These are phyloP conservation scores for Bipolaris cookei DNA, from an alignment of 2,329 filamentous ascomycete genomes.

Conservation along the genomic window DNA sequence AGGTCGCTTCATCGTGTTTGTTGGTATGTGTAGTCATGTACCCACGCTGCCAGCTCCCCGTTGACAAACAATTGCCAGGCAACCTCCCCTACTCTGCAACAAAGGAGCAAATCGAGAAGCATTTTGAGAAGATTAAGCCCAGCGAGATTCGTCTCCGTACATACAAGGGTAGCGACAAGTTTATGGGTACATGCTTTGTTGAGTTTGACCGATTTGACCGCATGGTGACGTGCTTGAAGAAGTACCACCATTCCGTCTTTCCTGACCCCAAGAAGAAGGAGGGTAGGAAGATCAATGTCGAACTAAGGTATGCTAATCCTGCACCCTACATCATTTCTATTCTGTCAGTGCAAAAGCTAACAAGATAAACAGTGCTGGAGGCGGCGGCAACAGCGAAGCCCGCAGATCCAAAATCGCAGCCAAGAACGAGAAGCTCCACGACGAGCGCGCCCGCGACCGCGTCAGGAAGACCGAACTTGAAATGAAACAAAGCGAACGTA, in stretches of 20 bases:
- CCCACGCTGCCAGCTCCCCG: neutral
- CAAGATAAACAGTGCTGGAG: conserved; percentile 68
- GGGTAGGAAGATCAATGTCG: conserved; percentile 84
- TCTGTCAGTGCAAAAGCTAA: conserved; percentile 14
- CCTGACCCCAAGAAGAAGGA: conserved; percentile 61
- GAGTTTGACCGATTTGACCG: conserved; percentile 86
- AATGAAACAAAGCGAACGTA: conserved; percentile 48
- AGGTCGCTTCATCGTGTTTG: conserved; percentile 76
- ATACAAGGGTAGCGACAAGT: conserved; percentile 47
- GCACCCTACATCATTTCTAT: neutral
- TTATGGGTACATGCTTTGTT: conserved; percentile 62
- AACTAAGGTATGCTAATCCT: conserved; percentile 70
- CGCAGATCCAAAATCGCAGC: conserved; percentile 77
- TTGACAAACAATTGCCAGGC: conserved; percentile 56
- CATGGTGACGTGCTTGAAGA: conserved; percentile 91
- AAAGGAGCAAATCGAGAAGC: conserved; percentile 68
- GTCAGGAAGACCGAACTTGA: conserved; percentile 55
- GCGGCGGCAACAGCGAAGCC: conserved; percentile 76
- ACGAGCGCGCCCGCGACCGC: conserved; percentile 63
- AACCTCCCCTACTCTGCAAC: conserved; percentile 90
- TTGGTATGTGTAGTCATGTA: conserved; percentile 58
- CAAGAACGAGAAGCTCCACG: conserved; percentile 87
- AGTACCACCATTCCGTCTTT: conserved; percentile 87
- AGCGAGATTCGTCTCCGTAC: conserved; percentile 65
- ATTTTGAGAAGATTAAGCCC: conserved; percentile 80